Evolutionary conservation across 1,284 basidiomycete genomes (phyloP), one percentile per base, ranked within the genome.

Genomic region (Tylopilus sp.): DNA sequence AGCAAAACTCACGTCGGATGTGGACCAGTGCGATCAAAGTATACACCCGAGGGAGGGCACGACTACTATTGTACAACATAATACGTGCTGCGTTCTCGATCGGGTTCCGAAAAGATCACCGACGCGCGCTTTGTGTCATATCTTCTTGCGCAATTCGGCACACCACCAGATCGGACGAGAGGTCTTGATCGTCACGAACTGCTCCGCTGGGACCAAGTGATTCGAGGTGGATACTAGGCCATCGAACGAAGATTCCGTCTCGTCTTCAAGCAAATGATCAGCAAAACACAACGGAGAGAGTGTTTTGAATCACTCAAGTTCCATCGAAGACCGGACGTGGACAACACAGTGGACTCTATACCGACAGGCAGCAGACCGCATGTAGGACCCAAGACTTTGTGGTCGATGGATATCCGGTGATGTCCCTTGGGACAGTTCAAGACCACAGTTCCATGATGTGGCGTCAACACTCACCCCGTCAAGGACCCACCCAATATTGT

Each of bases 301-400:
- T 23, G 39, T 10, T 5, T 44, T 44, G 33, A 71, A 80, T 47
- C 55, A 92, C 93, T 76, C 37, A 97, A 67, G 66, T 99, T 89
- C 96, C 96, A 99, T 57, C 84, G 77, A 36, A 98, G 74, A 0
- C 97, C 97, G 7, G 73, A 78, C 0, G 95, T 98, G 1, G 84
- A 80, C 18, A 99, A 74, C 13, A 81, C 70, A 0, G 92, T 88
- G 5, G 76, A 78, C 26, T 82, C 79, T 16, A 94, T 72, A 1
- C 94, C 96, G 1, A 99, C 78, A 0, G 96, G 97, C 10, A 99
- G 76, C 13, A 99, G 77, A 0, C 96, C 96, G 63, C 96, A 99
- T 0, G 94, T 97, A 48, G 84, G 81, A 0, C 95, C 95, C 48
- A 97, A 74, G 4, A 83, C 61, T 0, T 68, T 57, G 55, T 90